Percentiles rank a stretch among this genome's conserved stretches.
These are phyloP conservation scores for Rubus idaeus DNA, from an alignment of 306 rosid genomes.

Conservation along the genomic window DNA sequence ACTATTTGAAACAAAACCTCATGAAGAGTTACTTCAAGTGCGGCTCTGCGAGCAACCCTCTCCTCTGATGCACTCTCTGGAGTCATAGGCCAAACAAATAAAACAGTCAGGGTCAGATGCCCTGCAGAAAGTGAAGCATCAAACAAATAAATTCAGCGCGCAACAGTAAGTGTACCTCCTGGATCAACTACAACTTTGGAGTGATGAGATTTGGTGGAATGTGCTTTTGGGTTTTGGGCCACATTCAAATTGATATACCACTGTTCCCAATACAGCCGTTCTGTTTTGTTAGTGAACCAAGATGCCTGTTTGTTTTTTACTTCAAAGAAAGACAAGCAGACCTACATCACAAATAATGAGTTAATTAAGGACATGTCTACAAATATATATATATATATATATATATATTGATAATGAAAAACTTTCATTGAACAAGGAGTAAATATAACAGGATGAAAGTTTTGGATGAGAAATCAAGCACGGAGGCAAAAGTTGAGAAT, in stretches of 20 bases:
- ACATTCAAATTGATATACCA: slow-evolving; percentile 94
- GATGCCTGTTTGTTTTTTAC: slow-evolving; percentile 74
- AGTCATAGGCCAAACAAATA: slow-evolving; percentile 17
- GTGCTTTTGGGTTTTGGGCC: slow-evolving; percentile 58
- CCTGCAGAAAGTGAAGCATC: slow-evolving; percentile 12
- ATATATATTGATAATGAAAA: not conserved
- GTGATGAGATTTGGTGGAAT: slow-evolving; percentile 69
- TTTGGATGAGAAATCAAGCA: not conserved
- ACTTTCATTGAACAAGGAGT: not conserved
- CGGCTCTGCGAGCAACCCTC: slow-evolving; percentile 69
- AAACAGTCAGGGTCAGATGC: slow-evolving; percentile 4
- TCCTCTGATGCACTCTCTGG: slow-evolving; percentile 71
- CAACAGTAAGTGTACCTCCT: slow-evolving; percentile 53
- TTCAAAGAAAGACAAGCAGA: slow-evolving; percentile 91
- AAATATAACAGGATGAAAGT: too few species aligned
- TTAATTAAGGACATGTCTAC: slow-evolving; percentile 1
- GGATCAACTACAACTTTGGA: slow-evolving; percentile 72
- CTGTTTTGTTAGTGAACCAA: slow-evolving; percentile 84
- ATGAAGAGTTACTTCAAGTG: slow-evolving; percentile 82
- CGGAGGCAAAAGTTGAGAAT: not conserved
- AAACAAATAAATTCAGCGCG: slow-evolving; percentile 15
- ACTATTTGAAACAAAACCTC: slow-evolving; percentile 89
- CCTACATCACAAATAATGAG: slow-evolving; percentile 46
- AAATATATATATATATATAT: too few species aligned
- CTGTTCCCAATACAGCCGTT: slow-evolving; percentile 91